These are phyloP conservation scores for Cladosporium colombiae DNA, from an alignment of 2,329 filamentous ascomycete genomes.

Conservation along the genomic window DNA sequence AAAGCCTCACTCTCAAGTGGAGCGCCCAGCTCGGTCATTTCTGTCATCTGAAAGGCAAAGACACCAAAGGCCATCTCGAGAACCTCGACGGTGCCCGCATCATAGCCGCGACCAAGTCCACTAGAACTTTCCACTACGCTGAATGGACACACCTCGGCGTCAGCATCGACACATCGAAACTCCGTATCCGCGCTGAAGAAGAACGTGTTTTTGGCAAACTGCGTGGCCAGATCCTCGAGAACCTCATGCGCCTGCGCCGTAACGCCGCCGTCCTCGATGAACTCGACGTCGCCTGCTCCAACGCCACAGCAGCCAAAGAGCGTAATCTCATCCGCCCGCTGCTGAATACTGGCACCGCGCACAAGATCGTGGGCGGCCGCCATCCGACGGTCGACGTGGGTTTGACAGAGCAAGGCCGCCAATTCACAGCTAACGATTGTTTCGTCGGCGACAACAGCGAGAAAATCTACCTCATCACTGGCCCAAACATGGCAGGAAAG, in stretches of 20 bases:
- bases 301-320: constrained; percentile 75
- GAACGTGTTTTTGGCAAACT: constrained; percentile 74
- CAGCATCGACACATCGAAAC: constrained; percentile 73
- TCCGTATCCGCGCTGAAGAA: constrained; percentile 82
- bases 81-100: constrained; percentile 50
- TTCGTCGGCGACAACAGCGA: constrained; percentile 73
- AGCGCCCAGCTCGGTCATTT: constrained; percentile 85
- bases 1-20: constrained; percentile 76
- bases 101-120: constrained; percentile 79
- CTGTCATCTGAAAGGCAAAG: constrained; percentile 84
- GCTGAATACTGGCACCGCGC: constrained; percentile 62
- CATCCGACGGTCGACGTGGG: constrained; percentile 91
- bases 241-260: constrained; percentile 80
- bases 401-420: constrained; percentile 74
- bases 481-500: constrained; percentile 99
- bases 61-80: constrained; percentile 53
- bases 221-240: constrained; percentile 73
- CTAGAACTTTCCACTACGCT: constrained; percentile 77
- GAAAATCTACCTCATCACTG: constrained; percentile 68
- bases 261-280: constrained; percentile 93
- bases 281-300: constrained; percentile 85
- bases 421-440: constrained; percentile 85
- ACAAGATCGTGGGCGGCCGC: constrained; percentile 80
- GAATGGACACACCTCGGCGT: constrained; percentile 83
- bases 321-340: constrained; percentile 72